Evolutionary conservation across 768 basidiomycete species (phyloP), one percentile per base, ranked within the genome.

Genomic region (Tulasnella sp.): DNA sequence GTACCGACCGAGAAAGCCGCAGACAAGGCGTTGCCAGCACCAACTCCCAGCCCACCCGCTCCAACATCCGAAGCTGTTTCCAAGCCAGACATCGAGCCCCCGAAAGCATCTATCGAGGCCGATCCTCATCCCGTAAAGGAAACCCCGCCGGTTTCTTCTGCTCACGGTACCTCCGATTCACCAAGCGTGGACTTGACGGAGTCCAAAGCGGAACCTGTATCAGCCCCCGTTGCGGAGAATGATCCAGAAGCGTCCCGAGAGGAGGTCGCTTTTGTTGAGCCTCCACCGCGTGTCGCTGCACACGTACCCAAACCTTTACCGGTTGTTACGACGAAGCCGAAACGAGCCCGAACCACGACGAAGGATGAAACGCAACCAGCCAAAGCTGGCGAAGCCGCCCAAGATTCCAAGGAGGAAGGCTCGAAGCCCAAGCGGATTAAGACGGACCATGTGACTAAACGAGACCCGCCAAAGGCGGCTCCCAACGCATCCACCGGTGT

Each of bases 241-340:
- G 24, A 24, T 54, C n/a, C 54, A 11, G 54, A 54, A n/a, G 0
- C 54, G 24, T n/a, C 54, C n/a, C 24, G 24, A n/a, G 54, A 54
- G 54, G 54, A 54, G 54, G n/a, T 54, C 54, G 22, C 54, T 54
- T 12, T 73, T n/a, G 42, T 77, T 54, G 31, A 48, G 18, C 76
- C 76, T 14, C 76, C 76, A 6, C 76, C 76, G 0, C 76, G 76
- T 4, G 18, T 77, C n/a, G 48, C 76, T 4, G 76, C 76, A 6
- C 76, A 77, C 34, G 48, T 58, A 1, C 76, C 76, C n/a, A 58
- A 77, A 37, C 72, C 72, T 4, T 37, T 73, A 44, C 72, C 37
- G 6, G 72, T 73, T 22, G 72, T 73, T 7, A 0, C 72, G 42
- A n/a, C 34, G 31, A 73, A 73, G 72, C 72, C 72, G 7, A 73